These are phyloP conservation scores for Rehmannia glutinosa DNA, from an alignment of 257 asterid genomes.

Conservation along the genomic window DNA sequence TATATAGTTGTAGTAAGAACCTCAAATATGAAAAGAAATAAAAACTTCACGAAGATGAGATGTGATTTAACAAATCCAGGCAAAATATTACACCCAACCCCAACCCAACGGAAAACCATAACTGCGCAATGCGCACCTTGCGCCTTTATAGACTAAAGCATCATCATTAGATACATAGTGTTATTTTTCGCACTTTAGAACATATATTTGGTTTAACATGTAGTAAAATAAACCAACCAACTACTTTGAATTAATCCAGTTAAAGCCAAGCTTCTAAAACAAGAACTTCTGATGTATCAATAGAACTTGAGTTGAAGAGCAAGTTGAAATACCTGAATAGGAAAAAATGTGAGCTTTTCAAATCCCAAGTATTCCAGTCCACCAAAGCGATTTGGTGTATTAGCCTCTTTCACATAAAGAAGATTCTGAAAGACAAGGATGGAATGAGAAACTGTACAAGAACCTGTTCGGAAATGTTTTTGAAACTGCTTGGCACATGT, in stretches of 20 bases:
- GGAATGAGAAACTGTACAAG: constrained; percentile 7
- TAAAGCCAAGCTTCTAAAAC: background rate
- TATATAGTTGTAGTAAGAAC: no score
- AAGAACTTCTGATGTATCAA: background rate
- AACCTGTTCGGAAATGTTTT: background rate
- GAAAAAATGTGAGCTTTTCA: constrained; percentile 89
- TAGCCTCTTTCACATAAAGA: constrained; percentile 63
- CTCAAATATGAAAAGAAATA: no score
- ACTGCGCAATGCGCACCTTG: background rate
- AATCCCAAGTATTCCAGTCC: constrained; percentile 85
- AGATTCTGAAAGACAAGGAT: constrained; percentile 66
- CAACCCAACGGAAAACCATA: no score
- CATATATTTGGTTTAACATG: background rate
- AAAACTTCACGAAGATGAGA: no score
- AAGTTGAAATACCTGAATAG: constrained; percentile 70
- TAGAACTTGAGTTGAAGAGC: background rate
- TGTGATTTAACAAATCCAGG: background rate
- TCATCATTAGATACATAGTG: background rate
- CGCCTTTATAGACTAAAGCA: background rate
- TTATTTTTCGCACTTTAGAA: background rate
- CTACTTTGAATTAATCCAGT: background rate
- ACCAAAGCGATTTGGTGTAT: constrained; percentile 87
- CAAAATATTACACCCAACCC: no score
- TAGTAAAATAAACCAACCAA: background rate
- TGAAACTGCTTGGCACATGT: background rate